Base-by-base conservation (phyloP, 371 early-diverging fungal species). In the Lichtheimia hyalospora region DNA sequence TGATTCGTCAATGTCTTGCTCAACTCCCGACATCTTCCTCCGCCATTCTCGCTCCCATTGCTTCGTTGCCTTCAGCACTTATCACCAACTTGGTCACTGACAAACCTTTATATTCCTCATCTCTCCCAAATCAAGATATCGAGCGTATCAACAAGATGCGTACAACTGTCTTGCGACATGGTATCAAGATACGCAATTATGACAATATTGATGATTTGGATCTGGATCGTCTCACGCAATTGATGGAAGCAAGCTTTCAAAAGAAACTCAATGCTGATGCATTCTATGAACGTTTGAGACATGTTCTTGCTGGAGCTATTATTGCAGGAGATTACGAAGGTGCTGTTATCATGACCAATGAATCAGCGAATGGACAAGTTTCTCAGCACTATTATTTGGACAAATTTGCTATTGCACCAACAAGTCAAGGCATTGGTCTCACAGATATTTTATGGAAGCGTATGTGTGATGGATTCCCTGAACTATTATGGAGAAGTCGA, bases 381-480 rank as follows among this genome's bases (percentile, higher is more conserved):
- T 23, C n/a, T n/a, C n/a, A 20, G 5, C 62, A 66, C 49, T 65
- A 64, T 27, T 97, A 97, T 62, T 71, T 97, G 20, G 97, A 97
- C 76, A 97, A 97, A 68, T 95, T 96, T 76, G 93, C 94, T 2
- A 92, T 96, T 18, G 84, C 85, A 0, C 96, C 96, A 2, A 81
- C 81, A 13, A 86, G 83, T 46, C 96, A 96, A 71, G 97, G 97
- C 8, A 90, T 92, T 39, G 97, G 97, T 0, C 84, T 95, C 27
- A 96, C 96, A 0, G 97, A 97, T 69, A 92, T 95, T 13, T 62
- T 97, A 53, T 97, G 97, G 97, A 83, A 85, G 28, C 81, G 83
- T 50, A 76, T 97, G 73, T 75, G 83, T 39, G 81, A 81, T 43
- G 73, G 73, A n/a, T 92, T 88, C 63, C 87, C 88, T 0, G 82